These are phyloP conservation scores for Margaritispora aquatica DNA, from an alignment of 495 filamentous ascomycete genomes.

Conservation along the genomic window DNA sequence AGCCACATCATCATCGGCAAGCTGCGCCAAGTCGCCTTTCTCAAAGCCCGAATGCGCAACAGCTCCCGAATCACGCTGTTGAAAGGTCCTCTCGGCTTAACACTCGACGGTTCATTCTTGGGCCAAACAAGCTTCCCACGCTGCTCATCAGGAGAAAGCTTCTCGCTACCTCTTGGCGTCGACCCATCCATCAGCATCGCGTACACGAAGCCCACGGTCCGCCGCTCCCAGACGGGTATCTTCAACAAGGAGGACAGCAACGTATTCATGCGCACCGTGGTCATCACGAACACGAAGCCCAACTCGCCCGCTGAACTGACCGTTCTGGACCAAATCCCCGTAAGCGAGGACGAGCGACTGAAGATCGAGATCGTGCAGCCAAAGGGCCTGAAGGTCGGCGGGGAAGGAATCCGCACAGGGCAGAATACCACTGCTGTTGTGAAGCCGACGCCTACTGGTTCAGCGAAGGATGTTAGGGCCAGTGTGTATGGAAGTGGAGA, in stretches of 20 bases:
- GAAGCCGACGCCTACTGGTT: slow-evolving; percentile 1
- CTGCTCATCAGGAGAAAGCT: slow-evolving; percentile 53
- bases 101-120: slow-evolving; percentile 63
- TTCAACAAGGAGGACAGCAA: slow-evolving; percentile 52
- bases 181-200: slow-evolving; percentile 55
- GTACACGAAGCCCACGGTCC: slow-evolving; percentile 57
- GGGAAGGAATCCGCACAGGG: slow-evolving; percentile 34
- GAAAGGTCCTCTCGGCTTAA: slow-evolving; percentile 53
- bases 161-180: slow-evolving; percentile 57
- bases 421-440: slow-evolving; percentile 17
- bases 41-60: slow-evolving; percentile 58
- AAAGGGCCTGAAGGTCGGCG: slow-evolving; percentile 39
- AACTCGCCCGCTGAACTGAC: slow-evolving; percentile 42
- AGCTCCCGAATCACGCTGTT: slow-evolving; percentile 52
- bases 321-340: slow-evolving; percentile 61
- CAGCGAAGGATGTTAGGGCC: slow-evolving; percentile 7
- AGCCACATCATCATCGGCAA: slow-evolving; percentile 58
- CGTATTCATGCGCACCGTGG: slow-evolving; percentile 49
- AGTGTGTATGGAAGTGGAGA: slow-evolving; percentile 12
- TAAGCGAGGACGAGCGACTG: slow-evolving; percentile 59
- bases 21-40: slow-evolving; percentile 57
- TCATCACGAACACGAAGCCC: slow-evolving; percentile 53
- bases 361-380: slow-evolving; percentile 47
- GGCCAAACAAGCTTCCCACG: slow-evolving; percentile 52
- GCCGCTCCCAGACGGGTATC: slow-evolving; percentile 42